These are phyloP conservation scores for Penicillium crustosum DNA, from an alignment of 2,329 filamentous ascomycete species.

Conservation along the genomic window DNA sequence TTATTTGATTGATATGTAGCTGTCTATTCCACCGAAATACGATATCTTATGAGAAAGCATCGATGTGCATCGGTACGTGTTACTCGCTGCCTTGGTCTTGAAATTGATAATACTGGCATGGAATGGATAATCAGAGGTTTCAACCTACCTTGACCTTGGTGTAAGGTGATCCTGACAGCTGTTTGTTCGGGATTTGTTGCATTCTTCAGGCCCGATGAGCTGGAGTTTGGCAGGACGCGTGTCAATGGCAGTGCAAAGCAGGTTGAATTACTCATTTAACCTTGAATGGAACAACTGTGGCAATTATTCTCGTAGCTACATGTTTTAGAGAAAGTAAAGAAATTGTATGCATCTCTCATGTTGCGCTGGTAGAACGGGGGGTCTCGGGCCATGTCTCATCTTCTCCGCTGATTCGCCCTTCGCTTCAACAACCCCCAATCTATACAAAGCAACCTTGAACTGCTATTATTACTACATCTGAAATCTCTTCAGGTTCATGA, in stretches of 20 bases:
- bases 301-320: not conserved
- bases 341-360: not conserved
- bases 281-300: not conserved
- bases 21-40: not conserved
- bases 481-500: not conserved
- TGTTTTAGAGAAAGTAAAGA: no score
- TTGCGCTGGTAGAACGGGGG: not conserved
- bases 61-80: not conserved
- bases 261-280: not conserved
- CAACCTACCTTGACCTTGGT: not conserved
- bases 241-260: constrained; percentile 18
- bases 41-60: not conserved
- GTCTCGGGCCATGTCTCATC: not conserved
- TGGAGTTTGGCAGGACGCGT: constrained; percentile 22
- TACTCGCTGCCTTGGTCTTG: not conserved
- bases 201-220: constrained; percentile 12
- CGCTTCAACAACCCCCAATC: not conserved
- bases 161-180: constrained; percentile 8
- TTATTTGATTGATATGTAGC: not conserved
- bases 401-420: not conserved
- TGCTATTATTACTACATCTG: not conserved
- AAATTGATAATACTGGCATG: not conserved
- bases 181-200: not conserved
- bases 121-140: not conserved
- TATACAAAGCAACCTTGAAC: not conserved